Evolutionary conservation across 208 protist genomes (phyloP).

Genomic region (Trypanosoma boissoni): DNA sequence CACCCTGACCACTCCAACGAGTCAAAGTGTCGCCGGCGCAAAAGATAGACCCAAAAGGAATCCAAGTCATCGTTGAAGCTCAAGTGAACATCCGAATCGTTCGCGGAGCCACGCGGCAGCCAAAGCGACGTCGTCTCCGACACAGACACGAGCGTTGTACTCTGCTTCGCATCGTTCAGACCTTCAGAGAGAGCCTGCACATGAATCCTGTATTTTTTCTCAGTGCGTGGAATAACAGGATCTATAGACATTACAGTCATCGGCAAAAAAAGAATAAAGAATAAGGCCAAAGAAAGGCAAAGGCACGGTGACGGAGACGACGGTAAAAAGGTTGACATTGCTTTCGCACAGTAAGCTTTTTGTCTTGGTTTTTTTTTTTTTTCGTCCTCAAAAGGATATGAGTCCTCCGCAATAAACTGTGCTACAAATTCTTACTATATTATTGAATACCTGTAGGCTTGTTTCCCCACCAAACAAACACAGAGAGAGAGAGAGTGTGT

Average conservation of each 20-base stretch:
- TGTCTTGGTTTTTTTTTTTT: no score
- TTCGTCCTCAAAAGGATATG: no score
- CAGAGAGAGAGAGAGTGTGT: no score
- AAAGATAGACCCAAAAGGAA: constrained; percentile 68
- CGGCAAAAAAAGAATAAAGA: no score
- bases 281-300: no score
- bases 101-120: constrained; percentile 18
- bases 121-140: constrained; percentile 32
- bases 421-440: no score
- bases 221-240: constrained; percentile 28
- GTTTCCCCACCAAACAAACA: no score
- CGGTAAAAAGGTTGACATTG: no score
- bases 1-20: constrained; percentile 74
- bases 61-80: constrained; percentile 72
- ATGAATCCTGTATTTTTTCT: constrained; percentile 39
- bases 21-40: constrained; percentile 49
- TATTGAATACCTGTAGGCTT: no score
- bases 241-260: background rate
- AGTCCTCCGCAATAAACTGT: no score
- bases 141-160: constrained; percentile 55
- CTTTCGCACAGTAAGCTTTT: no score
- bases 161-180: constrained; percentile 30
- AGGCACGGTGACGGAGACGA: no score
- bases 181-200: constrained; percentile 44
- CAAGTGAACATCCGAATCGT: constrained; percentile 31